phyloP scores from a whole-genome alignment of 2,329 filamentous ascomycete species.

The Fusarium mundagurra region DNA sequence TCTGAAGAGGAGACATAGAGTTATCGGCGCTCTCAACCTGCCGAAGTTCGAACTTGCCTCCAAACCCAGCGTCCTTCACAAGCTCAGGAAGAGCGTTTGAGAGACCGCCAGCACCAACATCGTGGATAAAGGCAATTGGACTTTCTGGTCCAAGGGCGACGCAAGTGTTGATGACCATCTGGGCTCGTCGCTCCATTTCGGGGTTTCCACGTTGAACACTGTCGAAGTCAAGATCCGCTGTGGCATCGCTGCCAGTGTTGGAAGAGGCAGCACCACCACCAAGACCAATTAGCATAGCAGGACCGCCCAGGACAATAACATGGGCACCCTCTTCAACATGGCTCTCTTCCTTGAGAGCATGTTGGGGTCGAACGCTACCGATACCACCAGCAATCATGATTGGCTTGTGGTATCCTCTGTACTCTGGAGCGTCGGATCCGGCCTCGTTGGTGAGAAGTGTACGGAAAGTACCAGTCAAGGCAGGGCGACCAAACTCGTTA shows the following conservation, averaged over 20 bases:
- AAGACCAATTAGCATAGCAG: conserved; percentile 96
- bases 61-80: conserved; percentile 90
- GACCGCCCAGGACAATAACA: conserved; percentile 91
- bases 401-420: conserved; percentile 95
- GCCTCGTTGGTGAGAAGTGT: conserved; percentile 77
- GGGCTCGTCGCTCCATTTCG: conserved; percentile 92
- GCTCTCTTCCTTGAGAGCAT: conserved; percentile 84
- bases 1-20: conserved; percentile 90
- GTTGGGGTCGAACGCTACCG: conserved; percentile 88
- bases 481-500: conserved; percentile 95
- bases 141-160: conserved; percentile 83
- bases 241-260: conserved; percentile 86
- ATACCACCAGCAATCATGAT: conserved; percentile 98
- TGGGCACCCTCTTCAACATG: conserved; percentile 89
- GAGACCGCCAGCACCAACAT: conserved; percentile 90
- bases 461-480: conserved; percentile 88
- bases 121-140: conserved; percentile 96
- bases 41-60: conserved; percentile 92
- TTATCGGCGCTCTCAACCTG: conserved; percentile 90
- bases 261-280: conserved; percentile 95
- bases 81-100: conserved; percentile 78
- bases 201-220: conserved; percentile 98
- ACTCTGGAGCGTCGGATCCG: conserved; percentile 64
- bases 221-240: conserved; percentile 93
- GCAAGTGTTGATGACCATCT: conserved; percentile 98